Base-by-base conservation (phyloP, 2,329 filamentous ascomycete genomes). In the Hymenoscyphus linearis region DNA sequence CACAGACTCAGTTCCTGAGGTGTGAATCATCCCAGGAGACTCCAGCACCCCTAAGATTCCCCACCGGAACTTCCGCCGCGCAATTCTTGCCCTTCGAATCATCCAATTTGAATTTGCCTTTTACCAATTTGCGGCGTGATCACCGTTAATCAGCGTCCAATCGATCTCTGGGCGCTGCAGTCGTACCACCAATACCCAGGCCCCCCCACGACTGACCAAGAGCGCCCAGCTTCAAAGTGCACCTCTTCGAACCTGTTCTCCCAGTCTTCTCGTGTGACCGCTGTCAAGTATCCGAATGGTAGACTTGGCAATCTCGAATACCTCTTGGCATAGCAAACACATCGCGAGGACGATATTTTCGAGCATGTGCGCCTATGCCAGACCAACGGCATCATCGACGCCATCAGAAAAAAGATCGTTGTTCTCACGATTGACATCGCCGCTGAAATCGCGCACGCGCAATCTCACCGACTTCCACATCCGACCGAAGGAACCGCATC, bases 391-490 rank as follows among this genome's bases (percentile, higher is more conserved):
- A 52, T 25, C 59, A 55, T 56, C 65, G 61, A 65, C 58, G 62
- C 64, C 54, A 10, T 67, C 69, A 61, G 66, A 66, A 36, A 60
- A 69, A 56, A 67, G 69, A 35, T 70, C 72, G 50, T 59, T 74
- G 58, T 62, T 74, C 55, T 71, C 79, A 40, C 74, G 79, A 67
- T 70, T 83, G 61, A 77, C 77, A 44, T 78, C 77, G 55, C 79
- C 80, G 34, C 64, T 73, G 58, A 71, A 69, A 55, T 66, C 78
- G 77, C 72, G 76, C 73, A 62, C 80, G 58, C 87, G 89, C 69
- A 85, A 88, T 73, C 80, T 91, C 67, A 80, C 85, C 76, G 90
- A 93, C 72, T 95, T 92, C 76, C 85, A 90, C 74, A 85, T 95
- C 73, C 83, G 85, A 66, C 84, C 89, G 56, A 83, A 90, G 71